Evolutionary conservation across 176 grass and related monocot species (phyloP).

Genomic region (Otatea glauca): DNA sequence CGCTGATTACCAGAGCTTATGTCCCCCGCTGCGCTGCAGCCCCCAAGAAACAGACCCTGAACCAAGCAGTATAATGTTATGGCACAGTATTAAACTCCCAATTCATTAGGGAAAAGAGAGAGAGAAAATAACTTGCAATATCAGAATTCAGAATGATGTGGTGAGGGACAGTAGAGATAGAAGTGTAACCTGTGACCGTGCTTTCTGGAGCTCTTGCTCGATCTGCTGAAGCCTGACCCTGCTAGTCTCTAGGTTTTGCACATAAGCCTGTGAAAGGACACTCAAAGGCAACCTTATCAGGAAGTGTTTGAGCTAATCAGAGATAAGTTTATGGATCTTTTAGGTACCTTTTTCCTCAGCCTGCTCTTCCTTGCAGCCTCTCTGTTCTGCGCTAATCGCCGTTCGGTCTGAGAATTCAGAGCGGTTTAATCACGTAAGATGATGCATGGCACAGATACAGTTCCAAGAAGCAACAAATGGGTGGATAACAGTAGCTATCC

Average conservation of each 20-base stretch:
- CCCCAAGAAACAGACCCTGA: constrained; percentile 90
- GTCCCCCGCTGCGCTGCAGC: constrained; percentile 66
- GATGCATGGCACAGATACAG: not conserved
- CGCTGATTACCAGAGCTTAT: constrained; percentile 75
- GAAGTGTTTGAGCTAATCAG: not conserved
- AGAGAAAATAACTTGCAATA: not conserved
- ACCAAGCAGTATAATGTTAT: constrained; percentile 23
- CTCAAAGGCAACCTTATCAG: not conserved
- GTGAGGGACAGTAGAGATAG: not conserved
- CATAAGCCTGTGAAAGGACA: constrained; percentile 69
- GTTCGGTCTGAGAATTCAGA: constrained; percentile 57
- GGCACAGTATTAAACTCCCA: constrained; percentile 23
- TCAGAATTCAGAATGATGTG: constrained; percentile 20
- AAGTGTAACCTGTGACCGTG: constrained; percentile 76
- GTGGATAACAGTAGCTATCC: constrained; percentile 24
- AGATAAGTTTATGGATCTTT: not conserved
- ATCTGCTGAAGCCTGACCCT: constrained; percentile 92
- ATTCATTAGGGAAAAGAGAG: not conserved
- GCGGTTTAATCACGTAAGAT: constrained; percentile 3
- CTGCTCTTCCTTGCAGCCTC: constrained; percentile 98
- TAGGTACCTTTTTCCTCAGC: constrained; percentile 87
- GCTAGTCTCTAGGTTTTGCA: constrained; percentile 94
- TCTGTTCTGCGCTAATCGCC: constrained; percentile 95
- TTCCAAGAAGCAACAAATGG: not conserved
- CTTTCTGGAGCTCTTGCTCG: constrained; percentile 87